Evolutionary conservation across 78 protist genomes (phyloP).

Genomic region (Guillardia theta): DNA sequence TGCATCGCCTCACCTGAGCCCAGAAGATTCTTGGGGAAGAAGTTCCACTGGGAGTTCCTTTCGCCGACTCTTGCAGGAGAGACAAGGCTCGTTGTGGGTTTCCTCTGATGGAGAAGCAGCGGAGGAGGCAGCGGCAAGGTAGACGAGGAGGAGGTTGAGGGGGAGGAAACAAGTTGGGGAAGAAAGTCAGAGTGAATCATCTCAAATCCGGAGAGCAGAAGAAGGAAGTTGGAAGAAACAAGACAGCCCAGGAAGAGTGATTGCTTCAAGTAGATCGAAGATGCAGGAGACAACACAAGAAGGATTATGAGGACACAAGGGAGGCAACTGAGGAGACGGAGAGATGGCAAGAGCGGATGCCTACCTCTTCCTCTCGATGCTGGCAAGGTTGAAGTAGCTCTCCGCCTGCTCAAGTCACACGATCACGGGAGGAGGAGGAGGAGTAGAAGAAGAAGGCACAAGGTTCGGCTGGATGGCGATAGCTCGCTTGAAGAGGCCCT

Average conservation of each 20-base stretch:
- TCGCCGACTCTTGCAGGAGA: not conserved
- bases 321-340: too few species aligned
- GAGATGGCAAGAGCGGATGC: too few species aligned
- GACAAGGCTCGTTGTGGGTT: too few species aligned
- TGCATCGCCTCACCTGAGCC: not conserved
- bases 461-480: too few species aligned
- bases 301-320: too few species aligned
- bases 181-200: not conserved
- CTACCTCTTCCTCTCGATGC: not conserved
- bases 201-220: not conserved
- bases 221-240: not conserved
- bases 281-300: too few species aligned
- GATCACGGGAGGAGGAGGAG: too few species aligned
- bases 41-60: not conserved
- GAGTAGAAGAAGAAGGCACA: too few species aligned
- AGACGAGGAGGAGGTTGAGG: not conserved
- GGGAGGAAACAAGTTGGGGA: not conserved
- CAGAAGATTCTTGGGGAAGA: not conserved
- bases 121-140: not conserved
- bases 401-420: not conserved
- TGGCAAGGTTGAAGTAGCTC: constrained; percentile 11
- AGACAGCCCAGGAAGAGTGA: not conserved
- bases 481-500: not conserved
- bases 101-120: not conserved
- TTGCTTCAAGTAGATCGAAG: not conserved